Evolutionary conservation across 1,284 basidiomycete species (phyloP).

Genomic region (Ganoderma multipileum): DNA sequence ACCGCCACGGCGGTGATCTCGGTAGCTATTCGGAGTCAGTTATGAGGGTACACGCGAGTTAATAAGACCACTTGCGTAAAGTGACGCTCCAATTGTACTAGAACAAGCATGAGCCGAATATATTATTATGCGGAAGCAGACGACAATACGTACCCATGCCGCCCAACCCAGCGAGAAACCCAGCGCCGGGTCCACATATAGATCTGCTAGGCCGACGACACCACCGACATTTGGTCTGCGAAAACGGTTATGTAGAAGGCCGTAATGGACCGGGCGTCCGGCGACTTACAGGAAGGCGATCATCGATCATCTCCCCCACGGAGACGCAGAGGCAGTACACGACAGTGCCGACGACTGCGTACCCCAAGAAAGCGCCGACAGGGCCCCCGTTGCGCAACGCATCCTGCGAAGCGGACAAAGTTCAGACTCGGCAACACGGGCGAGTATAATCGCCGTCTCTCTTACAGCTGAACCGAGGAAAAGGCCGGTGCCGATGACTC

Average conservation of each 20-base stretch:
- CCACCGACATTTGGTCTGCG: slow-evolving; percentile 81
- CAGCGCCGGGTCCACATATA: slow-evolving; percentile 39
- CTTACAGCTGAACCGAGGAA: slow-evolving; percentile 47
- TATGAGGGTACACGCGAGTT: too few species aligned
- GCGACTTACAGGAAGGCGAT: slow-evolving; percentile 39
- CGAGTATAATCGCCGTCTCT: background rate
- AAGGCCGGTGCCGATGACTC: slow-evolving; percentile 58
- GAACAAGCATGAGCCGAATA: background rate
- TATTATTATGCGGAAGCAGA: background rate
- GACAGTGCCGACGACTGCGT: slow-evolving; percentile 55
- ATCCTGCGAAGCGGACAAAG: slow-evolving; percentile 54
- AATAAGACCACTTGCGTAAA: slow-evolving; percentile 31
- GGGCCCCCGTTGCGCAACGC: slow-evolving; percentile 64
- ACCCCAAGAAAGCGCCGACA: slow-evolving; percentile 69
- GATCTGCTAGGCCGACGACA: slow-evolving; percentile 76
- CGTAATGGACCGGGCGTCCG: background rate
- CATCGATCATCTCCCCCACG: slow-evolving; percentile 43
- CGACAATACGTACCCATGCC: slow-evolving; percentile 35
- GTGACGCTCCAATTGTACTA: slow-evolving; percentile 43
- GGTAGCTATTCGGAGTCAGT: slow-evolving; percentile 30
- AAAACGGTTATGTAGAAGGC: slow-evolving; percentile 16
- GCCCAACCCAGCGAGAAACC: slow-evolving; percentile 42
- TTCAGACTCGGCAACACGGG: background rate
- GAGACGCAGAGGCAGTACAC: slow-evolving; percentile 49
- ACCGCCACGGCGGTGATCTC: slow-evolving; percentile 40